These are phyloP conservation scores for Geopyxis carbonaria DNA, from an alignment of 495 filamentous ascomycete genomes.

Conservation along the genomic window DNA sequence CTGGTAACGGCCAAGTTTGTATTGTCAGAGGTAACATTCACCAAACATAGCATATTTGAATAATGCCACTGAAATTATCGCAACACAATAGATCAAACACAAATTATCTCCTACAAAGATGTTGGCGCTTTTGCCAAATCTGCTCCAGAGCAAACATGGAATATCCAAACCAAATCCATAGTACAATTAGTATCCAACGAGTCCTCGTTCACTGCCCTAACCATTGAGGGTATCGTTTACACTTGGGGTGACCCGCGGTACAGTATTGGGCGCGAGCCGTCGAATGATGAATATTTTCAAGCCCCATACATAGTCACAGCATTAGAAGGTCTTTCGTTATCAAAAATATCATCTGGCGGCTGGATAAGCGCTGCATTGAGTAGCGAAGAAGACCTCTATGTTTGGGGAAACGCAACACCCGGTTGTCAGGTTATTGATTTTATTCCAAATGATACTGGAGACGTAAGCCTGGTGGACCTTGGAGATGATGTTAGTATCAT, in stretches of 20 bases:
- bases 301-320: conserved; percentile 14
- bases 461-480: conserved; percentile 28
- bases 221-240: conserved; percentile 9
- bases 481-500: conserved; percentile 30
- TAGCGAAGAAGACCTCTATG: conserved; percentile 40
- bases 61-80: too few relatives aligned
- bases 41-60: too few relatives aligned
- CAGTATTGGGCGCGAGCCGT: conserved; percentile 7
- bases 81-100: too few relatives aligned
- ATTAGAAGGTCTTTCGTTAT: conserved; percentile 14
- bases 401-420: conserved; percentile 37
- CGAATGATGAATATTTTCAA: neutral
- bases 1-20: conserved; percentile 16
- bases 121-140: conserved; percentile 7
- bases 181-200: conserved; percentile 11
- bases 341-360: conserved; percentile 27
- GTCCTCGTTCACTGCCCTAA: conserved; percentile 11
- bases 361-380: conserved; percentile 42
- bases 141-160: neutral
- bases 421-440: conserved; percentile 13
- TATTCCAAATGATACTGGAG: conserved; percentile 12
- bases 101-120: too few relatives aligned
- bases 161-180: conserved; percentile 6
- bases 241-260: conserved; percentile 20
- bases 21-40: conserved; percentile 5